Conservation (phyloP, 352 stramenopile genomes). For the Phytophthora pinifolia region DNA sequence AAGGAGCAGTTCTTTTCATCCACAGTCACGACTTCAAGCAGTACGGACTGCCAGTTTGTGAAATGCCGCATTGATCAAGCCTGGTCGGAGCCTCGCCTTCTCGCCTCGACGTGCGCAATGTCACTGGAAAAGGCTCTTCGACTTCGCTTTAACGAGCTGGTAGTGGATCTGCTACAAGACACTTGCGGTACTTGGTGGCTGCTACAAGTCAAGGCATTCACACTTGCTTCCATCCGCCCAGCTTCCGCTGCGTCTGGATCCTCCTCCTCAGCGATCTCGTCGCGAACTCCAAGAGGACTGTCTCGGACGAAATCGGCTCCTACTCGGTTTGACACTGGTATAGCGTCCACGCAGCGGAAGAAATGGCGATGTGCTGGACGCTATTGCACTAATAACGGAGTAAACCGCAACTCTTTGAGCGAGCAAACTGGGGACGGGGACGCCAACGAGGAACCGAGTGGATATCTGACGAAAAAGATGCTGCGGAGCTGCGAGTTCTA, state of each 20-base stretch:
- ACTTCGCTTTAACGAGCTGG: conserved; percentile 47
- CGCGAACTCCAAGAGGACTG: background rate
- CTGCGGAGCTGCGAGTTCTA: conserved; percentile 69
- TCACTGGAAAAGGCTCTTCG: conserved; percentile 42
- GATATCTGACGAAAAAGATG: conserved; percentile 66
- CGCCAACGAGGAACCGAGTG: conserved; percentile 26
- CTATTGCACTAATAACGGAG: conserved; percentile 25
- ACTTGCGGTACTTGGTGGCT: conserved; percentile 56
- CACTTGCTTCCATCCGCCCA: conserved; percentile 25
- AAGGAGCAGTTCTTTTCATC: background rate
- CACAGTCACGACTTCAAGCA: conserved; percentile 24
- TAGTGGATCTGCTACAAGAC: conserved; percentile 62
- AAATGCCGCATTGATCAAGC: conserved; percentile 53
- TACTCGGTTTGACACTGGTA: conserved; percentile 31
- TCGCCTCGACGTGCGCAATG: conserved; percentile 34
- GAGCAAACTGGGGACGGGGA: conserved; percentile 11
- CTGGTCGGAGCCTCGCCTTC: conserved; percentile 46
- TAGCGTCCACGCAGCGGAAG: conserved; percentile 22
- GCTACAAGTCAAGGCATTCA: conserved; percentile 73
- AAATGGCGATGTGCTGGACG: conserved; percentile 56
- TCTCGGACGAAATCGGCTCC: conserved; percentile 51
- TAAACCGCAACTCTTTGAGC: background rate
- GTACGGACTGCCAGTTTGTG: conserved; percentile 51
- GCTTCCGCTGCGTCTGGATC: conserved; percentile 15
- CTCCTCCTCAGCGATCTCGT: background rate